A percentile compares a stretch with the other conserved stretches of the same genome.
These are phyloP conservation scores for Flueggea neowawraea DNA, from an alignment of 441 rosid species.

Conservation along the genomic window DNA sequence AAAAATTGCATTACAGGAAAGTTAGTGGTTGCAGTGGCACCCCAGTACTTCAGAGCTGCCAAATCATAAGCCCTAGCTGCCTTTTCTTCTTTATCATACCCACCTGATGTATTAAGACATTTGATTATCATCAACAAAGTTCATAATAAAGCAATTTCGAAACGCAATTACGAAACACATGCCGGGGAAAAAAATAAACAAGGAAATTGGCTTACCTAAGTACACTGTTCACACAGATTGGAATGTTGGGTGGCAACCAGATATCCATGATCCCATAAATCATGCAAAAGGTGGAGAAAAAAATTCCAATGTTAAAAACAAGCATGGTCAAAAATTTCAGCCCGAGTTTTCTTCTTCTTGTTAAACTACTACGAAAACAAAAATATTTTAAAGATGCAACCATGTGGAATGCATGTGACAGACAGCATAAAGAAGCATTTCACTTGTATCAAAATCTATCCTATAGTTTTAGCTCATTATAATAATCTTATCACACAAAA, in stretches of 20 bases:
- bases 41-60: slow-evolving; percentile 96
- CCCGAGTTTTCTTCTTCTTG: slow-evolving; percentile 13
- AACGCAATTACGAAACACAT: background rate
- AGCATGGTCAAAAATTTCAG: slow-evolving; percentile 29
- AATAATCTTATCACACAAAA: no score
- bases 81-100: slow-evolving; percentile 94
- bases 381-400: slow-evolving; percentile 6
- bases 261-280: slow-evolving; percentile 24
- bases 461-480: no score
- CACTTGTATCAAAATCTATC: no score
- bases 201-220: slow-evolving; percentile 48
- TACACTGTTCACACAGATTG: slow-evolving; percentile 46
- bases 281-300: slow-evolving; percentile 26
- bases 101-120: slow-evolving; percentile 39
- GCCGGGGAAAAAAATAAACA: background rate
- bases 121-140: background rate
- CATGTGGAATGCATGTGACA: slow-evolving; percentile 24
- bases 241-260: slow-evolving; percentile 22
- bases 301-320: slow-evolving; percentile 16
- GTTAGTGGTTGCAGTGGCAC: slow-evolving; percentile 85
- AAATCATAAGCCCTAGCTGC: slow-evolving; percentile 96
- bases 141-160: background rate
- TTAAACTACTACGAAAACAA: slow-evolving; percentile 3
- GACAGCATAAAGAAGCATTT: slow-evolving; percentile 2
- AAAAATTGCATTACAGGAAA: slow-evolving; percentile 45